phyloP scores from a whole-genome alignment of 768 basidiomycete species.

The Inosperma sp. region DNA sequence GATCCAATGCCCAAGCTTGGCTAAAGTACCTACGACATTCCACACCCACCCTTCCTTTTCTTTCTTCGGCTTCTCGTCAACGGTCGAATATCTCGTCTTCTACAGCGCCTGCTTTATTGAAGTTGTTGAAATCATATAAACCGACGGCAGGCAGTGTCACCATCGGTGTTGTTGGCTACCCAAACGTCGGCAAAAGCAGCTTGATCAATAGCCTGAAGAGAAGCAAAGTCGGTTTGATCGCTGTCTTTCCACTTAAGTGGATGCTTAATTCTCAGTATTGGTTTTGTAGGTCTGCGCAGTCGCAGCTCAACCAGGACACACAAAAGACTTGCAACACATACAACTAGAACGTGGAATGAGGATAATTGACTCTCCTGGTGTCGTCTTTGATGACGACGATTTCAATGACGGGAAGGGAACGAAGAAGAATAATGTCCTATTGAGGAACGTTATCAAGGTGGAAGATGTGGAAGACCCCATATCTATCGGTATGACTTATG shows the following conservation, averaged over 20 bases:
- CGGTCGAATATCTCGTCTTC: conserved; percentile 75
- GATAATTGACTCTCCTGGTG: conserved; percentile 93
- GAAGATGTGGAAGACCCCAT: conserved; percentile 91
- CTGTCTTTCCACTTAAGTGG: background rate
- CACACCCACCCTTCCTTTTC: conserved; percentile 91
- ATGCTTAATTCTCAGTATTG: background rate
- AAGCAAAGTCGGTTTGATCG: conserved; percentile 51
- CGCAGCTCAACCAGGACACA: conserved; percentile 92
- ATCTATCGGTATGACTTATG: conserved; percentile 59
- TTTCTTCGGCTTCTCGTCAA: conserved; percentile 72
- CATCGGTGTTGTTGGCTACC: conserved; percentile 91
- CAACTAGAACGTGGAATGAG: conserved; percentile 90
- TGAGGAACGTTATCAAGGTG: conserved; percentile 86
- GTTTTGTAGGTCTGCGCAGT: conserved; percentile 75
- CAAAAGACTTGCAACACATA: conserved; percentile 85
- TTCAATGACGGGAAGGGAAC: conserved; percentile 37
- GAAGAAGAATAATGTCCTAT: conserved; percentile 61
- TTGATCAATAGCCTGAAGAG: conserved; percentile 91
- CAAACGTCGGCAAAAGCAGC: conserved; percentile 95
- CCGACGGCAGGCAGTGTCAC: conserved; percentile 69
- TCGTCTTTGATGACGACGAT: conserved; percentile 88
- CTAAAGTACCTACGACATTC: conserved; percentile 86
- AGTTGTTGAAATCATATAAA: conserved; percentile 80
- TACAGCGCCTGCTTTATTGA: conserved; percentile 72
- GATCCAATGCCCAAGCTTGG: conserved; percentile 86